Evolutionary conservation across 306 rosid species (phyloP).

Genomic region (Vigna reflexopilosa): DNA sequence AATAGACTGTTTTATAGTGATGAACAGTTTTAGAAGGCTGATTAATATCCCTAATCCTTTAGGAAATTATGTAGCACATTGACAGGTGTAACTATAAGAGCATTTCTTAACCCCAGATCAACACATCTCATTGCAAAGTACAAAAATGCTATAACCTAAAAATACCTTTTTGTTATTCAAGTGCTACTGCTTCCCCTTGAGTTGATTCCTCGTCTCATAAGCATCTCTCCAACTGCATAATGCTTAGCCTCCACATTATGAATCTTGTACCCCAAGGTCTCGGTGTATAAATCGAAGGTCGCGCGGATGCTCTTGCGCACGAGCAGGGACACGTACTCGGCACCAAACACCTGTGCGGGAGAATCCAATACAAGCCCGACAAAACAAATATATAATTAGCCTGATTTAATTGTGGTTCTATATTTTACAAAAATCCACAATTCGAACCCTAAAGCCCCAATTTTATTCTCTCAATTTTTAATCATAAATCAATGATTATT

Average conservation of each 20-base stretch:
- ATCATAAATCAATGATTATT: too few relatives aligned
- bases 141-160: too few relatives aligned
- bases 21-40: neutral
- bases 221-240: slow-evolving; percentile 97
- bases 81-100: too few relatives aligned
- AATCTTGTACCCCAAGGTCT: slow-evolving; percentile 86
- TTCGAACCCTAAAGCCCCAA: too few relatives aligned
- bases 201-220: slow-evolving; percentile 95
- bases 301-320: slow-evolving; percentile 96
- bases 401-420: too few relatives aligned
- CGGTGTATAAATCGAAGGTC: slow-evolving; percentile 79
- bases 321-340: slow-evolving; percentile 91
- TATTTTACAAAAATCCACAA: too few relatives aligned
- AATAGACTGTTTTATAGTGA: slow-evolving; percentile 26
- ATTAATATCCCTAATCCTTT: neutral
- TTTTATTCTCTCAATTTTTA: too few relatives aligned
- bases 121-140: too few relatives aligned
- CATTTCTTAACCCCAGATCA: too few relatives aligned
- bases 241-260: slow-evolving; percentile 95
- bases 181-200: slow-evolving; percentile 79
- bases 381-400: neutral
- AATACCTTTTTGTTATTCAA: too few relatives aligned
- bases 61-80: neutral
- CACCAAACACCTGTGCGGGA: slow-evolving; percentile 67
- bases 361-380: neutral